A percentile compares a stretch with the other conserved stretches of the same genome.
Conservation (phyloP, 2,329 filamentous ascomycete species). For the Ustulina deusta region DNA sequence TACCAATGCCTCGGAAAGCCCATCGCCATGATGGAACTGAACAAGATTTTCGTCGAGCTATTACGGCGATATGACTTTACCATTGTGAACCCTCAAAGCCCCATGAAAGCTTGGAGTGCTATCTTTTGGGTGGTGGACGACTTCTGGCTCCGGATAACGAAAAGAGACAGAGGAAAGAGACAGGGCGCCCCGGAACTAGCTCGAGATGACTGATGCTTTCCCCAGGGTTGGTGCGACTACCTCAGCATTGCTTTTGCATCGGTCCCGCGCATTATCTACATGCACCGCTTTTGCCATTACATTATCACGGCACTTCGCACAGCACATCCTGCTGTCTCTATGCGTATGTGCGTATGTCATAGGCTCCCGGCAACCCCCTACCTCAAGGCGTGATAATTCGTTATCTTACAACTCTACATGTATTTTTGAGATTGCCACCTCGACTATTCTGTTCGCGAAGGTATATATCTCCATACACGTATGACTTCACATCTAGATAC, state of each 20-base stretch:
- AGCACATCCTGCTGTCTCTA: constrained; percentile 2
- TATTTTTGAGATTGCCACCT: too few species aligned
- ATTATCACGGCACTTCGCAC: neutral
- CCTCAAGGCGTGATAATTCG: too few species aligned
- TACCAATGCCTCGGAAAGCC: constrained; percentile 57
- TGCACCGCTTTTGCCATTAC: neutral
- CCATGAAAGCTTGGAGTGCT: constrained; percentile 40
- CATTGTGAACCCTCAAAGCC: constrained; percentile 42
- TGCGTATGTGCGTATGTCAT: too few species aligned
- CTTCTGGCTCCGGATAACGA: constrained; percentile 45
- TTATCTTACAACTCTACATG: too few species aligned
- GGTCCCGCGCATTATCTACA: neutral
- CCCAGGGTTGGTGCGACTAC: neutral
- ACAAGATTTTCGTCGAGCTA: constrained; percentile 57
- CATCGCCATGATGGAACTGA: constrained; percentile 59
- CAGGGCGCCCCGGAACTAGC: neutral
- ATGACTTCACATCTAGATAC: too few species aligned
- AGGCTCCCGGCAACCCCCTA: too few species aligned
- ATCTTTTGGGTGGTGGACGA: constrained; percentile 45
- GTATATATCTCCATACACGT: too few species aligned
- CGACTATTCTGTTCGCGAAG: too few species aligned
- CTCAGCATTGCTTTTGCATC: neutral
- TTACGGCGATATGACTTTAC: constrained; percentile 44
- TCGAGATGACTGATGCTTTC: neutral
- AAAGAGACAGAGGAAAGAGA: constrained; percentile 11